Evolutionary conservation across 495 filamentous ascomycete species (phyloP), one percentile per base, ranked within the genome.

Genomic region (Penicillium parvum): DNA sequence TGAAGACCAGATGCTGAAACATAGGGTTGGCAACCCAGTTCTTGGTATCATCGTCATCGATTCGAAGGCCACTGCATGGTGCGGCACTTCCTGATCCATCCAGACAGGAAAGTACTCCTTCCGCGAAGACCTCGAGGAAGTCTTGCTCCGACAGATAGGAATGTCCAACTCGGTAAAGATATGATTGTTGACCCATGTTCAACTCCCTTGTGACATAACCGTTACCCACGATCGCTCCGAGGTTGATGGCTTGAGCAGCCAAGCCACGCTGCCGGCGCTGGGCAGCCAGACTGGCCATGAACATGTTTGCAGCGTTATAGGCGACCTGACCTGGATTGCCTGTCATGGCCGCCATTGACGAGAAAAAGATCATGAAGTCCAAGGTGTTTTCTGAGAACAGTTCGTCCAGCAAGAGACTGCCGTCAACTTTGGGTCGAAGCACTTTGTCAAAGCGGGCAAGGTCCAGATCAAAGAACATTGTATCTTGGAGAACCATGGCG

Each of bases 281-380:
- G 3, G 47, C 50, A 0, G 66, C 70, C 1, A 77, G 29, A 26
- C 57, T 52, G n/a, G 50, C 68, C 68, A 53, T 68, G 64, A 75
- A 83, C 68, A 75, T 70, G 53, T 80, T 80, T 3, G 73, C 77
- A 0, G 78, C 73, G 0, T 70, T 69, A 43, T 82, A 82, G 41
- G 77, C 77, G 5, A 69, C 61, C 49, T 81, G 77, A 1, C 66
- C 68, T 0, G 39, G 29, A 25, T 66, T 72, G 5, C 70, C 70
- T 1, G 63, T 52, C 12, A 71, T 36, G 2, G 42, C 19, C 22
- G 51, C 51, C 51, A 54, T 54, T 9, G 51, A 54, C 11, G 51
- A 46, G n/a, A 54, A 54, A 30, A 72, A 45, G 5, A 74, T 43
- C 51, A 73, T 68, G 43, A 72, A 73, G n/a, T 73, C 71, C 11